Evolutionary conservation across 2,329 filamentous ascomycete genomes (phyloP).

Genomic region (Calcarisporium arbuscula): DNA sequence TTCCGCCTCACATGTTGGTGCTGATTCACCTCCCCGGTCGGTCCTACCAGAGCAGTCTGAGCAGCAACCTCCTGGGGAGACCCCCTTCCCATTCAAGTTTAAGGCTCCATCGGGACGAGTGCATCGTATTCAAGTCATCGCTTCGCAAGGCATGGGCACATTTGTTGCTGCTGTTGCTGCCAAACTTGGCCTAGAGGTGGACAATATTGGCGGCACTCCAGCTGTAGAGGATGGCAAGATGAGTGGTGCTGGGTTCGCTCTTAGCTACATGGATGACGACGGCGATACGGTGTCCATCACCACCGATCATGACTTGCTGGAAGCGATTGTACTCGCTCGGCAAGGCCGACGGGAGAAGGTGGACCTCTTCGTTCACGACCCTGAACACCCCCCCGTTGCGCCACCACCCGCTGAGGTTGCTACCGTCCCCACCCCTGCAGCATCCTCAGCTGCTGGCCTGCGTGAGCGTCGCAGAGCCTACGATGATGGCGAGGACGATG

Average conservation of each 20-base stretch:
- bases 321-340: slow-evolving; percentile 80
- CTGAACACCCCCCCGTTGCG: slow-evolving; percentile 76
- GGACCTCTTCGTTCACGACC: slow-evolving; percentile 93
- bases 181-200: slow-evolving; percentile 80
- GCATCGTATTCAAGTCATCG: slow-evolving; percentile 80
- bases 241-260: slow-evolving; percentile 71
- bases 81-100: slow-evolving; percentile 97
- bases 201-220: slow-evolving; percentile 75
- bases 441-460: slow-evolving; percentile 38
- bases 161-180: slow-evolving; percentile 71
- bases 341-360: slow-evolving; percentile 82
- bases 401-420: slow-evolving; percentile 44
- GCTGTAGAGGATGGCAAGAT: slow-evolving; percentile 73
- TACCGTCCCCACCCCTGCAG: slow-evolving; percentile 37
- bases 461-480: slow-evolving; percentile 44
- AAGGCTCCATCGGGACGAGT: slow-evolving; percentile 94
- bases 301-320: slow-evolving; percentile 84
- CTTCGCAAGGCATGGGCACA: slow-evolving; percentile 71
- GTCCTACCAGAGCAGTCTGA: slow-evolving; percentile 45
- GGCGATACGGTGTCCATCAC: slow-evolving; percentile 96
- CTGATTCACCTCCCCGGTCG: slow-evolving; percentile 69
- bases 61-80: slow-evolving; percentile 58
- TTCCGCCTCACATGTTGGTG: slow-evolving; percentile 86
- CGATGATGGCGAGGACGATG: slow-evolving; percentile 48
- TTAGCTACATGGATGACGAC: slow-evolving; percentile 96